Conservation (phyloP, 1,284 basidiomycete species). For the Sanghuangporus weigelae region DNA sequence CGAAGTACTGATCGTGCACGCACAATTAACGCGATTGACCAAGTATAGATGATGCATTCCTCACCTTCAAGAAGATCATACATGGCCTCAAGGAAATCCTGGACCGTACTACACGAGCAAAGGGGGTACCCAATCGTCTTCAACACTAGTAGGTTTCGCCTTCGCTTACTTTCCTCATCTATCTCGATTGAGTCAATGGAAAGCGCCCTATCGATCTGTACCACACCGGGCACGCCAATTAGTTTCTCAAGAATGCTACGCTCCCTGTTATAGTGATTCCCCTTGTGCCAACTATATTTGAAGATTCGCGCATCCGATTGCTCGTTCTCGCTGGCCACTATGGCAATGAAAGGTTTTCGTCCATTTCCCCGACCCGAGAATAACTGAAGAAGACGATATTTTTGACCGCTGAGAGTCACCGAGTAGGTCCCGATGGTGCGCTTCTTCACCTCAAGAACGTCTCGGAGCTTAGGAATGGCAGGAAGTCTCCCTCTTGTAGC, state of each 20-base stretch:
- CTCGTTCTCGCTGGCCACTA: not conserved
- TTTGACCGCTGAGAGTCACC: no score
- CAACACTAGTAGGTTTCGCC: not conserved
- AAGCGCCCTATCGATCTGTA: not conserved
- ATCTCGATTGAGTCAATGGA: not conserved
- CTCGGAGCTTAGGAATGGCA: not conserved
- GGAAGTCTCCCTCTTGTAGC: not conserved
- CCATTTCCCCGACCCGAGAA: not conserved
- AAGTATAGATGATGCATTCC: no score
- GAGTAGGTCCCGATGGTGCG: not conserved
- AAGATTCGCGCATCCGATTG: not conserved
- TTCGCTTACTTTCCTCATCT: not conserved
- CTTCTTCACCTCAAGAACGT: not conserved
- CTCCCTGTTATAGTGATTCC: not conserved
- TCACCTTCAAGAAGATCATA: slow-evolving; percentile 2
- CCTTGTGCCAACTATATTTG: not conserved
- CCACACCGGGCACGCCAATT: not conserved
- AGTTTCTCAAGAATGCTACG: not conserved
- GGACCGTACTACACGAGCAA: not conserved
- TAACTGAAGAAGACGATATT: not conserved
- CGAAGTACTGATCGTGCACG: not conserved
- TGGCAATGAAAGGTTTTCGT: not conserved
- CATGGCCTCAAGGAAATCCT: not conserved
- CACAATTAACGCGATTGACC: no score
- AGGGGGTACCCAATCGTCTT: not conserved